Evolutionary conservation across 1,284 basidiomycete species (phyloP).

Genomic region (Puccinia polysora): DNA sequence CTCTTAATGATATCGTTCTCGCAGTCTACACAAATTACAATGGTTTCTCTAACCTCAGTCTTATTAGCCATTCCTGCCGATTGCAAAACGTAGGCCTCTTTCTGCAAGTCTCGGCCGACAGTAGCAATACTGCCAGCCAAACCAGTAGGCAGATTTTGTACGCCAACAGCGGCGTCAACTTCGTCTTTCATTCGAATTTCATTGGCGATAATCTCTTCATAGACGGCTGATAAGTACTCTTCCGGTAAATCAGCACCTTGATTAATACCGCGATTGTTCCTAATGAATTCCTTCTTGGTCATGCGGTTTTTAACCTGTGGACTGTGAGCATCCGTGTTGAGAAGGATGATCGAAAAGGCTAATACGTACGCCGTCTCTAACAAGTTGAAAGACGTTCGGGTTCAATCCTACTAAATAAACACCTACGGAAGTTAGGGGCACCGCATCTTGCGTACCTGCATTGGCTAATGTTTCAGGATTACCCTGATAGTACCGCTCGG

Average conservation of each 20-base stretch:
- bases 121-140: conserved; percentile 73
- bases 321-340: conserved; percentile 93
- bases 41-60: conserved; percentile 65
- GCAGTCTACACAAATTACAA: no score
- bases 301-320: conserved; percentile 84
- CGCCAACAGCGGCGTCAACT: conserved; percentile 61
- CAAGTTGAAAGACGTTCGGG: no score
- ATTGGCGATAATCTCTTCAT: conserved; percentile 79
- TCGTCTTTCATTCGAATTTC: conserved; percentile 99
- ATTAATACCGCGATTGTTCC: conserved; percentile 92
- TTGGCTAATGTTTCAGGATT: conserved; percentile 77
- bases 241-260: conserved; percentile 80
- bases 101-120: conserved; percentile 85
- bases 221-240: conserved; percentile 70
- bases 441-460: conserved; percentile 55
- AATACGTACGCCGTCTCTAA: conserved; percentile 85
- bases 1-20: no score
- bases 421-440: no score
- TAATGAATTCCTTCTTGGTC: conserved; percentile 81
- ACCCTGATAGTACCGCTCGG: conserved; percentile 83
- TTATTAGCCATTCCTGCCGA: conserved; percentile 91
- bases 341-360: conserved; percentile 85
- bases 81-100: conserved; percentile 87
- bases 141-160: conserved; percentile 58
- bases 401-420: no score